Evolutionary conservation across 208 protist genomes (phyloP).

Genomic region (Leishmania lainsoni): DNA sequence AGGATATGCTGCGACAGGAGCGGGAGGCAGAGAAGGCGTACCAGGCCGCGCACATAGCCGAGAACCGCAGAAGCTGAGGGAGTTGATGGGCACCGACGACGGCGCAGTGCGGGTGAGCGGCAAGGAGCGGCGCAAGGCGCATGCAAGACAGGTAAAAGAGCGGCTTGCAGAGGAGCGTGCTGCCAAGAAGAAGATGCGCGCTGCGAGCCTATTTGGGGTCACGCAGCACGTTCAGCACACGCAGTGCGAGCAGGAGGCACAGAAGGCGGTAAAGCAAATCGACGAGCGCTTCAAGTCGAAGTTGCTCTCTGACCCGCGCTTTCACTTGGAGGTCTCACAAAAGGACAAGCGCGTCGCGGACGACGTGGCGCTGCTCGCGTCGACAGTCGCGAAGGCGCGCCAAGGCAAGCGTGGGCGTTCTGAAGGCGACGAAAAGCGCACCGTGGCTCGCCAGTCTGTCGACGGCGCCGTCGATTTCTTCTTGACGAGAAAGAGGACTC

Average conservation of each 20-base stretch:
- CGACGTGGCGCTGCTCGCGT: constrained; percentile 74
- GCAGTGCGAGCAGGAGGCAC: constrained; percentile 34
- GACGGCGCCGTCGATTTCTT: constrained; percentile 79
- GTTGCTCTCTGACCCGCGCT: constrained; percentile 85
- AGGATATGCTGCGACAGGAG: constrained; percentile 69
- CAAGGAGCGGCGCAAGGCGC: constrained; percentile 76
- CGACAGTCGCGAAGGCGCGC: constrained; percentile 73
- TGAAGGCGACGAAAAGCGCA: constrained; percentile 3
- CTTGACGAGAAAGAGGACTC: constrained; percentile 36
- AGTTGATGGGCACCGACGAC: constrained; percentile 62
- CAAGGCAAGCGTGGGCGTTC: constrained; percentile 34
- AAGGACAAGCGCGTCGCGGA: constrained; percentile 63
- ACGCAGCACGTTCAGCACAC: constrained; percentile 45
- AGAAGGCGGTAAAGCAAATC: constrained; percentile 52
- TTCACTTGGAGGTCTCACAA: constrained; percentile 80
- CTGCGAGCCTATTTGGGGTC: constrained; percentile 63
- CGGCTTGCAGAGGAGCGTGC: constrained; percentile 65
- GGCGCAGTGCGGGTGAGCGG: constrained; percentile 48
- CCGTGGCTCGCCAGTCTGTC: constrained; percentile 7
- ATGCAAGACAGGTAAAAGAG: constrained; percentile 73
- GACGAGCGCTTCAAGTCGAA: constrained; percentile 83
- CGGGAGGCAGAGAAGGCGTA: constrained; percentile 58
- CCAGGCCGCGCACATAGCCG: constrained; percentile 42
- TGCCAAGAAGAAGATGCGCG: constrained; percentile 73
- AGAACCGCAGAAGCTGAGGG: constrained; percentile 59